Conservation (phyloP, 768 basidiomycete species). For the Termitomyces sp. region DNA sequence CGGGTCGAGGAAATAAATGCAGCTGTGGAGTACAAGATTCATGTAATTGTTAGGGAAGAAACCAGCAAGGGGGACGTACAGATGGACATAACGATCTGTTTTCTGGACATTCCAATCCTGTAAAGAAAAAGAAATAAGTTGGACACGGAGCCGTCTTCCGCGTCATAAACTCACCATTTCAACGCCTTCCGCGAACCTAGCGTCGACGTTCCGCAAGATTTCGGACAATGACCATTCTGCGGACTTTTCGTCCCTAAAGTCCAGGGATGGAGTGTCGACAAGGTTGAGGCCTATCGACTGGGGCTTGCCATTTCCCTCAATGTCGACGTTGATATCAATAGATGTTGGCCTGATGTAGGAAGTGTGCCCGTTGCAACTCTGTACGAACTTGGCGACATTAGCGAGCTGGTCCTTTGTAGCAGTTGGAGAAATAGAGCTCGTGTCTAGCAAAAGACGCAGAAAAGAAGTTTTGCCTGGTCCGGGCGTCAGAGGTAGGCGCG, state of each 20-base stretch:
- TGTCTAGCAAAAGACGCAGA: slow-evolving; percentile 80
- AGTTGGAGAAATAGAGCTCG: slow-evolving; percentile 56
- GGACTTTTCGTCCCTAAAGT: slow-evolving; percentile 60
- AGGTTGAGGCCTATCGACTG: slow-evolving; percentile 59
- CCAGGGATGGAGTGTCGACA: slow-evolving; percentile 79
- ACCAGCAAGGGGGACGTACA: slow-evolving; percentile 42
- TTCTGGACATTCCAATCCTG: slow-evolving; percentile 68
- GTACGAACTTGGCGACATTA: slow-evolving; percentile 78
- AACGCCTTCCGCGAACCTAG: slow-evolving; percentile 64
- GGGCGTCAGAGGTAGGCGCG: slow-evolving; percentile 22
- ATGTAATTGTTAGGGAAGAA: slow-evolving; percentile 9
- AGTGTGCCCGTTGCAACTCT: slow-evolving; percentile 67
- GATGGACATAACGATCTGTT: slow-evolving; percentile 76
- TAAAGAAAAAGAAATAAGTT: slow-evolving; percentile 5
- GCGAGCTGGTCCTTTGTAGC: slow-evolving; percentile 72
- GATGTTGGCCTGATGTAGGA: slow-evolving; percentile 65
- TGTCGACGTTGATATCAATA: slow-evolving; percentile 63
- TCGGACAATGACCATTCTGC: slow-evolving; percentile 62
- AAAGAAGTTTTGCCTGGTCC: slow-evolving; percentile 79
- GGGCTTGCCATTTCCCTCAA: slow-evolving; percentile 36
- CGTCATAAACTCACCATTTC: slow-evolving; percentile 59
- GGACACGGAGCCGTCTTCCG: slow-evolving; percentile 14
- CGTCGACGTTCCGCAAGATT: slow-evolving; percentile 66
- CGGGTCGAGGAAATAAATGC: slow-evolving; percentile 86
- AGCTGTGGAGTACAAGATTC: slow-evolving; percentile 37